Percentiles rank a stretch among this genome's conserved stretches.
phyloP scores from a whole-genome alignment of 1,284 basidiomycete genomes.

The Marasmius tenuissimus region DNA sequence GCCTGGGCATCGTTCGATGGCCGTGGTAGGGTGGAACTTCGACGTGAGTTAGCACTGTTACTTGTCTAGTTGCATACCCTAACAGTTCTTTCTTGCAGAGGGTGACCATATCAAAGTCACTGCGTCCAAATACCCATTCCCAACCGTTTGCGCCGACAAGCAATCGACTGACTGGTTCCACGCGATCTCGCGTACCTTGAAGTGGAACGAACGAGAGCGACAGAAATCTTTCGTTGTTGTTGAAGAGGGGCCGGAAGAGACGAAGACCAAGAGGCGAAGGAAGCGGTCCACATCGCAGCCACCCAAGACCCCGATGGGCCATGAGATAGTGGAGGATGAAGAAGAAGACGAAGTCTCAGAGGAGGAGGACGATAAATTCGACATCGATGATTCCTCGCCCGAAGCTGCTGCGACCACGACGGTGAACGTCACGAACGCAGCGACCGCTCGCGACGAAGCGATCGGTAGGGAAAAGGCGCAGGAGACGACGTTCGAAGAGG shows the following conservation, averaged over 20 bases:
- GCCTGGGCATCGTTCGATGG: constrained; percentile 99
- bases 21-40: constrained; percentile 92
- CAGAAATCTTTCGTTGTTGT: constrained; percentile 99
- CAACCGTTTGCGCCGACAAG: constrained; percentile 96
- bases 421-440: constrained; percentile 17
- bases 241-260: constrained; percentile 67
- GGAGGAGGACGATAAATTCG: constrained; percentile 75
- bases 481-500: constrained; percentile 28
- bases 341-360: constrained; percentile 52
- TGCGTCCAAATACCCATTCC: constrained; percentile 97
- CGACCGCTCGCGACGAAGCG: constrained; percentile 16
- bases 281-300: constrained; percentile 14
- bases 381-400: constrained; percentile 85
- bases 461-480: constrained; percentile 19
- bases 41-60: constrained; percentile 61
- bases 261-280: constrained; percentile 22
- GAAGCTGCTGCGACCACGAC: constrained; percentile 36
- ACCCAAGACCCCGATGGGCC: constrained; percentile 34
- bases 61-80: constrained; percentile 2
- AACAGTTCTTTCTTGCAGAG: constrained; percentile 52
- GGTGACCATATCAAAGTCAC: constrained; percentile 99
- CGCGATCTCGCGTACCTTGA: constrained; percentile 91
- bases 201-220: constrained; percentile 97
- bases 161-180: constrained; percentile 99
- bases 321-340: constrained; percentile 40